Conservation (phyloP, 2,329 filamentous ascomycete genomes). For the Monilinia laxa region DNA sequence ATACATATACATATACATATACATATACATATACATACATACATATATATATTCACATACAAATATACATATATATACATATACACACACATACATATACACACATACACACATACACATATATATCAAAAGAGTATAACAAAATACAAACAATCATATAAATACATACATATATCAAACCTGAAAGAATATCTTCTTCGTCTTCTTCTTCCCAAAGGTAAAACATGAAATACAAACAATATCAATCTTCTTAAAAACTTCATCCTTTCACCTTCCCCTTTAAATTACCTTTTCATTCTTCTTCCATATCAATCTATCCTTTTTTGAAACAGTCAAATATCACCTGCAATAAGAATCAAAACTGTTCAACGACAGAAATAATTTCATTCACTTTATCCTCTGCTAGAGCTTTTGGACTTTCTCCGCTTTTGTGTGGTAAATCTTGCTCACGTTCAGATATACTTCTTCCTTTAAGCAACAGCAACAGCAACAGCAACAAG, state of each 20-base stretch:
- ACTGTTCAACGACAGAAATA: not conserved
- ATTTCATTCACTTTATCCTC: conserved; percentile 5
- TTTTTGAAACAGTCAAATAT: too few species aligned
- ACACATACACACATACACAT: not conserved
- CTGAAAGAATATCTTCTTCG: not conserved
- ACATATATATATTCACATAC: too few species aligned
- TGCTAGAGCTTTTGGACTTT: not conserved
- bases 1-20: too few species aligned
- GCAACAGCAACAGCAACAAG: not conserved
- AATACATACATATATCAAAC: not conserved
- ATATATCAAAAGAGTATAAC: not conserved
- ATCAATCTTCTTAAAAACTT: not conserved
- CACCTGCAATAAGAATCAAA: not conserved
- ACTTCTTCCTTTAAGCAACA: not conserved
- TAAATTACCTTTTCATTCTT: not conserved
- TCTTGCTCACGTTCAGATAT: not conserved
- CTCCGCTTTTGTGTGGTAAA: conserved; percentile 8
- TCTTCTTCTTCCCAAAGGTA: not conserved
- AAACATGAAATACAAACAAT: conserved; percentile 2
- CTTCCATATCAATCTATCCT: not conserved
- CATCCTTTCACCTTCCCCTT: conserved; percentile 9
- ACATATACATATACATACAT: too few species aligned
- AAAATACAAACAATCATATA: not conserved
- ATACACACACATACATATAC: not conserved
- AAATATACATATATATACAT: not conserved